Evolutionary conservation across 2,329 filamentous ascomycete genomes (phyloP), one percentile per base, ranked within the genome.

Genomic region (Talaromyces sp.): DNA sequence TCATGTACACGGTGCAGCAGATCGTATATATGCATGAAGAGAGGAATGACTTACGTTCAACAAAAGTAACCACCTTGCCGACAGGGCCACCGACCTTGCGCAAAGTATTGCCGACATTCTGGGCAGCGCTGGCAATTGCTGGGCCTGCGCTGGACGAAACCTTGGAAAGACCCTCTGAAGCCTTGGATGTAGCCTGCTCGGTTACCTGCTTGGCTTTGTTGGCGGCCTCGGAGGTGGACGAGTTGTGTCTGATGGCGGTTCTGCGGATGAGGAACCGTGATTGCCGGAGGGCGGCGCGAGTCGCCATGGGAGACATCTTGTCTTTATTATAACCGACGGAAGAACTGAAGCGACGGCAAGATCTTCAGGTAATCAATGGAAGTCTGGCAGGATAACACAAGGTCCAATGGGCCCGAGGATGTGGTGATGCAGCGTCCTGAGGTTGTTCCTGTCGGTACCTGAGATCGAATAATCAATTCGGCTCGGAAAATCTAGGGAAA

Each of bases 31-130:
- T 31, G 25, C 28, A 25, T 31, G 13, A 48, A 36, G n/a, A 52
- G 21, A 15, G 10, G 4, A 55, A 22, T 35, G 5, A 33, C 91
- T 79, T 84, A 97, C 94, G 88, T 83, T 97, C 89, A 70, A 94
- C 81, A 70, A 92, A 89, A 67, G 80, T 81, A 74, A 96, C 83
- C 66, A 92, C 71, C 75, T 83, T 85, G 69, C 90, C 91, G 62
- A 90, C 92, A 68, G 89, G 85, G 69, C 93, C 93, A 70, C 91
- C 92, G 72, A 92, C 82, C 77, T 85, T 88, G 73, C 84, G 81
- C 66, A 96, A 77, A 59, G 88, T 85, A 70, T 78, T 83, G 65
- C 81, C 78, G 65, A 87, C 77, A 57, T 84, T 83, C 71, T 84
- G 84, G 58, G 88, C 89, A 66, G 88, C 89, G 71, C 84, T 86